Evolutionary conservation across 2,329 filamentous ascomycete species (phyloP), one percentile per base, ranked within the genome.

Genomic region (Dothistroma septosporum): DNA sequence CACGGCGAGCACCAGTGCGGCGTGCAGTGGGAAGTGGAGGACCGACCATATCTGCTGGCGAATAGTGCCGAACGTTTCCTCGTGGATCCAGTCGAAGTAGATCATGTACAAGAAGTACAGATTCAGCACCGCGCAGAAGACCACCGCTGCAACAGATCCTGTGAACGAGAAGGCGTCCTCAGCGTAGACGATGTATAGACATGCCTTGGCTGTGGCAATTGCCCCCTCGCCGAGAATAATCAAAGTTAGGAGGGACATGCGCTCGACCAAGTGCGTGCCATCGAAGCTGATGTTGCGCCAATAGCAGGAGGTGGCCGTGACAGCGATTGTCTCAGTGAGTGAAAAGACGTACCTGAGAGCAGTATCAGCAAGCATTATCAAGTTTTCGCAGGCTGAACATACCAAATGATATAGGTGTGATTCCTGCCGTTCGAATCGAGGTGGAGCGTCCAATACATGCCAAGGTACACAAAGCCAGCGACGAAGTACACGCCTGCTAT

Each of bases 341-440:
- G 70, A 70, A 54, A 75, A 68, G 22, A 82, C 69, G 66, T 86
- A 87, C 54, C 54, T 57, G 54, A 12, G 21, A 37, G 33, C 33
- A 37, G 7, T 28, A 2, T 12, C 1, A 31, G 35, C 24, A 24
- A 31, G 53, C 9, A 24, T 16, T 7, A 24, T 41, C 10, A 16
- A 3, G 16, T 41, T 55, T 11, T 5, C 10, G 44, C 14, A 22
- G 19, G n/a, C 9, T 55, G 12, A 14, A 19, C 53, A 44, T 19
- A 87, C 85, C 85, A 84, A 44, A 77, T 74, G 55, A 77, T 75
- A 73, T 80, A 81, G 4, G 79, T 71, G 44, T 60, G 58, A 58
- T 74, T 72, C 11, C 57, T 28, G 2, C 61, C 58, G n/a, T 60
- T 31, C 14, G 33, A 22, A 32, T 54, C 61, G 33, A 44, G 37